A percentile compares a stretch with the other conserved stretches of the same genome.
Conservation (phyloP, 192 early-diverging fungal genomes). For the Coemansia sp. region DNA sequence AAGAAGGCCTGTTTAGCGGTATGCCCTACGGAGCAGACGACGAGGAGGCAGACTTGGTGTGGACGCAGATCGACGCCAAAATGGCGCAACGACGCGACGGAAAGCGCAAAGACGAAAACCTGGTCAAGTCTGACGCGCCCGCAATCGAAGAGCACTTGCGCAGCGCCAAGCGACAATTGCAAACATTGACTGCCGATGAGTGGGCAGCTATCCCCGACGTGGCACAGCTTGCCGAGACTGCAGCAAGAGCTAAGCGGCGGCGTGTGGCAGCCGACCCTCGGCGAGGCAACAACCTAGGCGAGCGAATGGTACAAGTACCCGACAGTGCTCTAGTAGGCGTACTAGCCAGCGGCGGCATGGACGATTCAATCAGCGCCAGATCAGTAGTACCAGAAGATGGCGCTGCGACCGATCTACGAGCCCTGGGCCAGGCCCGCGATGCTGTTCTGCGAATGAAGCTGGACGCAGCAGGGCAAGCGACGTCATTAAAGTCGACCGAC, state of each 20-base stretch:
- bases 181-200: constrained; percentile 78
- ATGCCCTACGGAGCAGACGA: constrained; percentile 95
- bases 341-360: constrained; percentile 20
- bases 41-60: constrained; percentile 96
- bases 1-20: constrained; percentile 85
- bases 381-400: constrained; percentile 50
- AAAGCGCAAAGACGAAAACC: constrained; percentile 67
- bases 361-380: constrained; percentile 58
- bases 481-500: constrained; percentile 63
- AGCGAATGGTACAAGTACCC: constrained; percentile 60
- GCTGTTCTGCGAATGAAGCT: constrained; percentile 90
- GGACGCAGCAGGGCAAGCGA: constrained; percentile 84
- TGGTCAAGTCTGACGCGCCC: constrained; percentile 69
- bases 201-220: constrained; percentile 78
- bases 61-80: constrained; percentile 83
- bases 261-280: constrained; percentile 54
- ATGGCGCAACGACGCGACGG: constrained; percentile 85
- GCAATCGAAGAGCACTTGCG: constrained; percentile 90
- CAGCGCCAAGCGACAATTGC: constrained; percentile 86
- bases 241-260: constrained; percentile 68
- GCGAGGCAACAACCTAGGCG: constrained; percentile 13
- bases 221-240: constrained; percentile 72
- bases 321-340: constrained; percentile 63
- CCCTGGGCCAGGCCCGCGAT: constrained; percentile 92
- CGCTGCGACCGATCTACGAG: constrained; percentile 68